Base-by-base conservation (phyloP, 2,329 filamentous ascomycete genomes). In the Cordyceps cateniannulata region DNA sequence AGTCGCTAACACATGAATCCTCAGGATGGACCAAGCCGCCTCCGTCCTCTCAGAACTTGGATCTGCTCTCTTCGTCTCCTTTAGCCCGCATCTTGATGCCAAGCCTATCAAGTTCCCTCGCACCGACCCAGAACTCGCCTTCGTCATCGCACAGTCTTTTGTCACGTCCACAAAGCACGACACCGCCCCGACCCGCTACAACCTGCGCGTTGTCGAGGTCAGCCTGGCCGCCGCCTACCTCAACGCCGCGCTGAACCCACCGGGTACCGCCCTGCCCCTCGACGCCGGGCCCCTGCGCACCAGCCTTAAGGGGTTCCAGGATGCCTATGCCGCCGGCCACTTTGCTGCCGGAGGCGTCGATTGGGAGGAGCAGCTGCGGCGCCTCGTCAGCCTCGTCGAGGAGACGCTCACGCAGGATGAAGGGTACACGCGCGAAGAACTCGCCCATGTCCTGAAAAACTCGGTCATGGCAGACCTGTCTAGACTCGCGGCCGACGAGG, bases 191-290 rank as follows among this genome's bases (percentile, higher is more conserved):
- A 87, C 96, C 65, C 91, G 93, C 80, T 99, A 98, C 80, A 99
- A 99, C 74, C 84, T 99, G 25, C 89, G 95, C 29, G 95, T 99
- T 1, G 95, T 97, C 42, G 95, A 99, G 76, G 96, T 91, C 77
- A 95, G 89, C 59, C 82, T 99, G 35, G 95, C 95, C 3, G 92
- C 95, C 3, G 83, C 82, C 25, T 85, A 84, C 69, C 79, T 88
- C 62, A 80, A 86, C 66, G 82, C 84, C 27, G 76, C 78, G 27
- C 75, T 86, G 62, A 84, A 82, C 71, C 81, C 83, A 12, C 70
- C 79, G 0, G 79, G 78, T 40, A 85, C 84, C 1, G 73, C 77
- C 32, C 84, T 98, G 1, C 87, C 90, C 20, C 76, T 82, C 60
- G 95, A 99, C 72, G 86, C 87, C 5, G 90, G 89, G 3, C 93